These are phyloP conservation scores for Ammopiptanthus mongolicus DNA, from an alignment of 306 rosid genomes.

Conservation along the genomic window DNA sequence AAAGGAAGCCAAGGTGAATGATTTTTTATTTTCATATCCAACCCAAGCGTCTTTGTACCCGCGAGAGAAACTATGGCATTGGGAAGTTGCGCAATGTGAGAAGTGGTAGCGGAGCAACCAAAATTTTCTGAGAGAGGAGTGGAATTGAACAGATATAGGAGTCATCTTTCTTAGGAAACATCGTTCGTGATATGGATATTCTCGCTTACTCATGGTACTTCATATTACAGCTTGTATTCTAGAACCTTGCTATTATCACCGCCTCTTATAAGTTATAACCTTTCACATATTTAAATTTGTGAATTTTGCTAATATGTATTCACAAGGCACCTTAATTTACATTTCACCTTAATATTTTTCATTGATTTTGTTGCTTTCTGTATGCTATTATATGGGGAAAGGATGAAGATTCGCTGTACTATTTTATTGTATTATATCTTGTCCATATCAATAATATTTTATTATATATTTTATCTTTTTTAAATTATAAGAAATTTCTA, in stretches of 20 bases:
- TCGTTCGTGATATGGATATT: constrained; percentile 23
- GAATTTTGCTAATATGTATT: background rate
- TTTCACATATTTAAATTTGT: background rate
- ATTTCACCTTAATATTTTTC: background rate
- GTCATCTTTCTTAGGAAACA: background rate
- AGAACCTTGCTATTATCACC: constrained; percentile 7
- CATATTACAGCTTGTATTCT: background rate
- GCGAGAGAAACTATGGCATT: background rate
- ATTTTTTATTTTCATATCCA: constrained; percentile 8
- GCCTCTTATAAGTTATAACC: background rate
- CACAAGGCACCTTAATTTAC: background rate
- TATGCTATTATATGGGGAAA: no score
- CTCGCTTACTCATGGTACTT: background rate
- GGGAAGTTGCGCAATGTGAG: constrained; percentile 8
- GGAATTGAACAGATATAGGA: constrained; percentile 24
- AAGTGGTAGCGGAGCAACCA: background rate
- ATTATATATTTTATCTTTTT: no score
- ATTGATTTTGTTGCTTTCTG: background rate
- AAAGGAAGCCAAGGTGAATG: background rate
- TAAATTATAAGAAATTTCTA: no score
- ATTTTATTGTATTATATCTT: no score
- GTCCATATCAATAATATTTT: no score
- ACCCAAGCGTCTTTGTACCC: background rate
- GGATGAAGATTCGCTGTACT: no score
- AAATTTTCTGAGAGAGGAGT: constrained; percentile 16